A percentile compares a stretch with the other conserved stretches of the same genome.
Evolutionary conservation across 2,329 filamentous ascomycete genomes (phyloP).

Genomic region (Camillea tinctor): DNA sequence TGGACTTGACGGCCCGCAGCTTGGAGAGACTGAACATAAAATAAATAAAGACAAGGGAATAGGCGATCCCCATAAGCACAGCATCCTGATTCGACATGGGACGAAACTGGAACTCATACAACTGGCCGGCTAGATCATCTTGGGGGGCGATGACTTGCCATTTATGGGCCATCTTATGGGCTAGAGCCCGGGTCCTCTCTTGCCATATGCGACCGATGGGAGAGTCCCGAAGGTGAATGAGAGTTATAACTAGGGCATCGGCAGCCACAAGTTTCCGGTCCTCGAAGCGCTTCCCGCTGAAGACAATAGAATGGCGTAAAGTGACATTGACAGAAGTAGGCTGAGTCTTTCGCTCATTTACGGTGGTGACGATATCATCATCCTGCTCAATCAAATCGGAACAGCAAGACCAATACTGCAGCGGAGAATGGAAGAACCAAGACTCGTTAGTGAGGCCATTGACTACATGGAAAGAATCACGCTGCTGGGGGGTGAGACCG

Average conservation of each 20-base stretch:
- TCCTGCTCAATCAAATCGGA: conserved; percentile 57
- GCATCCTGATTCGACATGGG: conserved; percentile 69
- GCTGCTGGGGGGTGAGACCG: conserved; percentile 43
- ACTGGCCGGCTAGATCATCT: conserved; percentile 55
- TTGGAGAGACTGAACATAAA: conserved; percentile 67
- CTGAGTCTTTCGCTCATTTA: conserved; percentile 62
- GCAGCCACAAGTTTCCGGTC: conserved; percentile 66
- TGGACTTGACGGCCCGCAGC: conserved; percentile 72
- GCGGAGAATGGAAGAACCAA: conserved; percentile 80
- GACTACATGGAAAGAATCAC: conserved; percentile 57
- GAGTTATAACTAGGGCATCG: conserved; percentile 75
- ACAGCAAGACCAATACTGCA: conserved; percentile 79
- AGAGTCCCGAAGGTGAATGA: conserved; percentile 67
- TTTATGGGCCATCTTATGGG: conserved; percentile 45
- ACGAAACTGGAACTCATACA: conserved; percentile 78
- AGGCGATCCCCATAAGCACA: conserved; percentile 62
- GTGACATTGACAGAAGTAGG: conserved; percentile 71
- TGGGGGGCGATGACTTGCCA: conserved; percentile 64
- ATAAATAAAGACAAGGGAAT: conserved; percentile 62
- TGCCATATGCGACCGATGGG: conserved; percentile 67
- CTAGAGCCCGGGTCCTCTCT: conserved; percentile 53
- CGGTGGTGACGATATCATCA: conserved; percentile 62
- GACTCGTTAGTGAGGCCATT: conserved; percentile 61
- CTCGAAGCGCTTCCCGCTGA: conserved; percentile 76
- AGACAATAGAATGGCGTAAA: conserved; percentile 74